Evolutionary conservation across 164 flowering plant species (phyloP).

Genomic region (Annona cherimola): DNA sequence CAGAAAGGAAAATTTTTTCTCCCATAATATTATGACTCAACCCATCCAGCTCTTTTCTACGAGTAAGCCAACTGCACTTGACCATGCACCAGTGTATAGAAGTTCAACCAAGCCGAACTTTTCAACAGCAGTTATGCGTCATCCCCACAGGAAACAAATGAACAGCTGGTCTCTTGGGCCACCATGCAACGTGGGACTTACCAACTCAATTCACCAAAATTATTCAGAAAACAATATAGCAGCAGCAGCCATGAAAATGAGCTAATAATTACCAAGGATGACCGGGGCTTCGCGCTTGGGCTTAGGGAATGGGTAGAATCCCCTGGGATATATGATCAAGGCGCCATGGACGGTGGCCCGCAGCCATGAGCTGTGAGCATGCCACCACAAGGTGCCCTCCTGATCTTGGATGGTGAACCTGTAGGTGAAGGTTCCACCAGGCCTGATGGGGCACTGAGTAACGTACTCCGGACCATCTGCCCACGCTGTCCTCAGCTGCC

Average conservation of each 20-base stretch:
- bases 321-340: constrained; percentile 59
- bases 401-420: constrained; percentile 70
- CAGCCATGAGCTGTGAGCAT: constrained; percentile 89
- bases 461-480: constrained; percentile 87
- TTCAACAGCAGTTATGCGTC: too few species aligned
- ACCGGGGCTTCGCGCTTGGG: constrained; percentile 59
- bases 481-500: constrained; percentile 81
- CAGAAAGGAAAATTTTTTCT: background rate
- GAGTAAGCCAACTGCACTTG: background rate
- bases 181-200: too few species aligned
- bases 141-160: too few species aligned
- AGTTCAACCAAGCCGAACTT: too few species aligned
- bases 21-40: too few species aligned
- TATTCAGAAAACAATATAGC: too few species aligned
- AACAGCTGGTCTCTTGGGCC: too few species aligned
- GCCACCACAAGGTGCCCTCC: constrained; percentile 99
- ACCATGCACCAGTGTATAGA: background rate
- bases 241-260: too few species aligned
- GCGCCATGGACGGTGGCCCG: constrained; percentile 93
- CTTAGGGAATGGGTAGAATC: constrained; percentile 60
- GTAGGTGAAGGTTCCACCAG: constrained; percentile 80
- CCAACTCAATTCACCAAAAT: too few species aligned
- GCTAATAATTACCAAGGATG: constrained; percentile 55
- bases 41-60: background rate
- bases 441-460: constrained; percentile 88